Evolutionary conservation across 2,329 filamentous ascomycete genomes (phyloP).

Genomic region (Sclerotinia sclerotiorum): DNA sequence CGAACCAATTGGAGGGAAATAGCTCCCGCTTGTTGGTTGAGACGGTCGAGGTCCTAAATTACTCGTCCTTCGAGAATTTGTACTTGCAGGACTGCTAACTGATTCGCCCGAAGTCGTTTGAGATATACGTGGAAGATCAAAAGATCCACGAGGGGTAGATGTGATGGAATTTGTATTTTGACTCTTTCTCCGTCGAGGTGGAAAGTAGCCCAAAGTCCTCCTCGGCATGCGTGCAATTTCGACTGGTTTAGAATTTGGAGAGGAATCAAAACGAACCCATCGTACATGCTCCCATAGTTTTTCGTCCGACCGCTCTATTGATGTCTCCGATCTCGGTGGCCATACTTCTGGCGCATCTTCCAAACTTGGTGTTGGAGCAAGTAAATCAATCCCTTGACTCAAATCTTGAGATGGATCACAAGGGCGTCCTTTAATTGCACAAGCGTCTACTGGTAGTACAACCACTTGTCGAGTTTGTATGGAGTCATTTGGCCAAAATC

Average conservation of each 20-base stretch:
- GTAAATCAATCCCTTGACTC: slow-evolving; percentile 49
- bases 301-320: slow-evolving; percentile 41
- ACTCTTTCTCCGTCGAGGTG: slow-evolving; percentile 75
- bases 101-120: slow-evolving; percentile 31
- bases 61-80: slow-evolving; percentile 33
- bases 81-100: slow-evolving; percentile 31
- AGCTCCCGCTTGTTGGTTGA: slow-evolving; percentile 31
- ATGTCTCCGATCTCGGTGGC: slow-evolving; percentile 33
- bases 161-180: slow-evolving; percentile 62
- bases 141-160: slow-evolving; percentile 56
- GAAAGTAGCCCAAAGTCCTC: slow-evolving; percentile 84
- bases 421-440: slow-evolving; percentile 74
- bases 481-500: slow-evolving; percentile 91
- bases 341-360: slow-evolving; percentile 38
- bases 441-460: slow-evolving; percentile 84
- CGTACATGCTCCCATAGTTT: slow-evolving; percentile 84
- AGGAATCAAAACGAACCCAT: slow-evolving; percentile 80
- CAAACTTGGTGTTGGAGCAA: slow-evolving; percentile 50
- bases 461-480: slow-evolving; percentile 82
- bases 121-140: slow-evolving; percentile 33
- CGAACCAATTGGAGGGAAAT: slow-evolving; percentile 38
- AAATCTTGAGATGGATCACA: slow-evolving; percentile 51
- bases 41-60: slow-evolving; percentile 32
- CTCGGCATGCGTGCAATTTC: slow-evolving; percentile 85
- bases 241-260: slow-evolving; percentile 61